Conservation (phyloP, 2,329 filamentous ascomycete genomes). For the Colletotrichum costaricense region DNA sequence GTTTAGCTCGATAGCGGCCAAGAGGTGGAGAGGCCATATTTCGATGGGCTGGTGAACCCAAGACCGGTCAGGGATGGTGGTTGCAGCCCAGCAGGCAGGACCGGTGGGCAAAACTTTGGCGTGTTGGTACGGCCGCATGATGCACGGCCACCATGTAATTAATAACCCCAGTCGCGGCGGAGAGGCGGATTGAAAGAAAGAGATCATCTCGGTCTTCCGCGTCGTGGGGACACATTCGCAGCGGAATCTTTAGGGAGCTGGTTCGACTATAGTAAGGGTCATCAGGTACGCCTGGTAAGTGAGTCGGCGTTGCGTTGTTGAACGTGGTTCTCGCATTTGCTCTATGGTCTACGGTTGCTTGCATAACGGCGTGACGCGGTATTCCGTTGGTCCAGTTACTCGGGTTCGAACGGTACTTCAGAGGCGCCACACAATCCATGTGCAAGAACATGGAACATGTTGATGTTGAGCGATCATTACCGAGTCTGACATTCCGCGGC, state of each 20-base stretch:
- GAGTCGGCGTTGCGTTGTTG: neutral
- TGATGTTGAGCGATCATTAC: too few relatives aligned
- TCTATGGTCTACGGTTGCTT: neutral
- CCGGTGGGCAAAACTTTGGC: neutral
- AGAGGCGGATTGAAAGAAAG: neutral
- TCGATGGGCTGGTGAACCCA: neutral
- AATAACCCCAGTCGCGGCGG: neutral
- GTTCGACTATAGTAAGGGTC: neutral
- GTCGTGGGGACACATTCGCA: neutral
- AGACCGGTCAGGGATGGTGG: neutral
- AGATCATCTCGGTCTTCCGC: neutral
- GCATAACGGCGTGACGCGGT: neutral
- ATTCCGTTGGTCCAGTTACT: neutral
- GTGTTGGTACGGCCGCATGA: constrained; percentile 5
- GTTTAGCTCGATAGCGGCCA: neutral
- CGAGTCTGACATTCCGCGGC: neutral
- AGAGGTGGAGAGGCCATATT: neutral
- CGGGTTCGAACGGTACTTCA: neutral
- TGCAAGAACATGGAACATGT: neutral
- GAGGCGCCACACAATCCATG: neutral
- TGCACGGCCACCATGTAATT: neutral
- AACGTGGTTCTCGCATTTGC: neutral
- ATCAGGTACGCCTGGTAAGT: neutral
- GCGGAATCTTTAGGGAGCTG: neutral
- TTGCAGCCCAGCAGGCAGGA: neutral